phyloP scores from a whole-genome alignment of 441 rosid genomes.

The Erodium moschatum region DNA sequence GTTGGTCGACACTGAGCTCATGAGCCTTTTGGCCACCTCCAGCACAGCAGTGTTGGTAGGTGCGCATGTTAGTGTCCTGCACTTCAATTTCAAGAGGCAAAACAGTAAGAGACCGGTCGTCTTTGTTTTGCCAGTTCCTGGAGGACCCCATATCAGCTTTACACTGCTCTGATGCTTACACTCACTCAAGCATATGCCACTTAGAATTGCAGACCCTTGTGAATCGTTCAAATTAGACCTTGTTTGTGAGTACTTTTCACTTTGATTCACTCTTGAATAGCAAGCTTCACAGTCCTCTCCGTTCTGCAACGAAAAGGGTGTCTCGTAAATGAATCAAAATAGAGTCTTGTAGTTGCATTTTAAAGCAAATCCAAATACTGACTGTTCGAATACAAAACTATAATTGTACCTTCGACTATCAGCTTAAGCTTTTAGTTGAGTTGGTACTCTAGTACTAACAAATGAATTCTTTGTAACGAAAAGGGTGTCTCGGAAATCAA shows the following conservation, averaged over 20 bases:
- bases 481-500: too few relatives aligned
- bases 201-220: constrained; percentile 10
- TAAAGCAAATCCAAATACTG: too few relatives aligned
- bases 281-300: neutral
- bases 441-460: too few relatives aligned
- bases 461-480: too few relatives aligned
- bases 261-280: neutral
- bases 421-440: too few relatives aligned
- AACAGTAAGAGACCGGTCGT: constrained; percentile 29
- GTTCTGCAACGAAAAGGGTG: neutral
- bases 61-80: constrained; percentile 44
- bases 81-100: constrained; percentile 28
- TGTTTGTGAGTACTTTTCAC: neutral
- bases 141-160: constrained; percentile 59
- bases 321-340: neutral
- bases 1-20: constrained; percentile 23
- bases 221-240: constrained; percentile 13
- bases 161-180: constrained; percentile 17
- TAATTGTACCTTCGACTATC: too few relatives aligned
- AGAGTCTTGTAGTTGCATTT: too few relatives aligned
- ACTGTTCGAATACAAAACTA: too few relatives aligned
- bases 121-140: constrained; percentile 57
- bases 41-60: constrained; percentile 48
- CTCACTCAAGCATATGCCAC: neutral
- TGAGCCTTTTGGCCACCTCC: constrained; percentile 41